Percentiles rank a stretch among this genome's conserved stretches.
Evolutionary conservation across 2,329 filamentous ascomycete species (phyloP).

Genomic region (Colletotrichum nymphaeae): DNA sequence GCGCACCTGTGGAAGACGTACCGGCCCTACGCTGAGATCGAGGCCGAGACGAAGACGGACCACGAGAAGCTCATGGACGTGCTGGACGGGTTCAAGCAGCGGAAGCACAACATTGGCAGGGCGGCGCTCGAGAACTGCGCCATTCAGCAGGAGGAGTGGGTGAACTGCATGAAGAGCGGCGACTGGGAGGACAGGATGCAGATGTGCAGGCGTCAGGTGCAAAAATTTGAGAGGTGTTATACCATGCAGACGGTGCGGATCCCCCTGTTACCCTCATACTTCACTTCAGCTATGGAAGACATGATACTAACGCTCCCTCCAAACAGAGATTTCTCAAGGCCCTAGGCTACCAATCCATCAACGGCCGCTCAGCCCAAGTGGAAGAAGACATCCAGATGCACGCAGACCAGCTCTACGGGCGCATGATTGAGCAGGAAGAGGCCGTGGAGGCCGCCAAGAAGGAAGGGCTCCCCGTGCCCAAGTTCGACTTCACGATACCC

Average conservation of each 20-base stretch:
- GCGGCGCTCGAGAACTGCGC: constrained; percentile 95
- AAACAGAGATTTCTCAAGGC: constrained; percentile 86
- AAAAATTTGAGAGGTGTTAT: constrained; percentile 86
- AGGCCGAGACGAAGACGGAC: constrained; percentile 76
- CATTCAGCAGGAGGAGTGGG: constrained; percentile 84
- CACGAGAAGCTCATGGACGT: constrained; percentile 85
- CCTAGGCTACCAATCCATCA: constrained; percentile 82
- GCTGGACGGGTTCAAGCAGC: constrained; percentile 85
- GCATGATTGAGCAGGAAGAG: constrained; percentile 85
- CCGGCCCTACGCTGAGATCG: constrained; percentile 76
- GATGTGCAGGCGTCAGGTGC: constrained; percentile 84
- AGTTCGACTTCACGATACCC: constrained; percentile 68
- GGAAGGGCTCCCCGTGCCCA: constrained; percentile 67
- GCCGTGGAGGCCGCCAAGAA: constrained; percentile 77
- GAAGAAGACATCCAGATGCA: constrained; percentile 97
- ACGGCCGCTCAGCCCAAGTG: constrained; percentile 71
- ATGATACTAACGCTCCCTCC: neutral
- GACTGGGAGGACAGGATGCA: constrained; percentile 75
- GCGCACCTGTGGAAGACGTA: constrained; percentile 96
- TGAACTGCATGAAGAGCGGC: constrained; percentile 83
- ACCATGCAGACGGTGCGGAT: constrained; percentile 79
- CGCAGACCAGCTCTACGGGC: constrained; percentile 89
- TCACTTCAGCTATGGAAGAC: neutral
- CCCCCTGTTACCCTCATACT: neutral
- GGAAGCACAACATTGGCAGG: constrained; percentile 79